Conservation (phyloP, 2,329 filamentous ascomycete species). For the Lachnellula cervina region DNA sequence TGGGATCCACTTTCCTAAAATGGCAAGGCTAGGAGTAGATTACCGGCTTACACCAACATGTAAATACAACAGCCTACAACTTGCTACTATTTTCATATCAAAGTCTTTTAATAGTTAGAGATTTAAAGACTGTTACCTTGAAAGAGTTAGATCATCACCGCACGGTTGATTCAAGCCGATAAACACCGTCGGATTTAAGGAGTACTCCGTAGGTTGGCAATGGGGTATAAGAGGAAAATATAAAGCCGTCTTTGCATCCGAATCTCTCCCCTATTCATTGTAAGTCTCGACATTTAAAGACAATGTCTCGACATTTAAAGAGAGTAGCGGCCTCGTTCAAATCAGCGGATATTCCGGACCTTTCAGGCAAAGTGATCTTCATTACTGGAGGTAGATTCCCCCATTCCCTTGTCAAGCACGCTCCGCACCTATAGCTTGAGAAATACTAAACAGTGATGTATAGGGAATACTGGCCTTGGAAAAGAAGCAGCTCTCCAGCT, state of each 20-base stretch:
- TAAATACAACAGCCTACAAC: no score
- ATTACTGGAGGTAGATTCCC: slow-evolving; percentile 37
- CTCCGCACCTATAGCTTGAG: background rate
- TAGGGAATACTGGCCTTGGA: slow-evolving; percentile 45
- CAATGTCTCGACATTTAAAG: background rate
- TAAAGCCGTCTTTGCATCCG: background rate
- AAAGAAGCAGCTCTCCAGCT: slow-evolving; percentile 36
- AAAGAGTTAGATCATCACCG: background rate
- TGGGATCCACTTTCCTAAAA: background rate
- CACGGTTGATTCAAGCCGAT: no score
- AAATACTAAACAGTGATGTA: slow-evolving; percentile 1
- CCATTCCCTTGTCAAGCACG: background rate
- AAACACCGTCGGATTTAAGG: no score
- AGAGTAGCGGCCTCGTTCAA: background rate
- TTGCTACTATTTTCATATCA: background rate
- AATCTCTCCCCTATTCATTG: no score
- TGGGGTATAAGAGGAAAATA: background rate
- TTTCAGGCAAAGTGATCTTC: slow-evolving; percentile 38
- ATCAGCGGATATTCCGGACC: slow-evolving; percentile 32
- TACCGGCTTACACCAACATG: no score
- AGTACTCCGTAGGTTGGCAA: background rate
- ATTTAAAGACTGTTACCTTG: background rate
- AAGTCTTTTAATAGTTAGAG: background rate
- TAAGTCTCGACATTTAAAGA: no score
- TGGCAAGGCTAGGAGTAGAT: background rate